Base-by-base conservation (phyloP, 768 basidiomycete genomes). In the Amanita molliuscula region DNA sequence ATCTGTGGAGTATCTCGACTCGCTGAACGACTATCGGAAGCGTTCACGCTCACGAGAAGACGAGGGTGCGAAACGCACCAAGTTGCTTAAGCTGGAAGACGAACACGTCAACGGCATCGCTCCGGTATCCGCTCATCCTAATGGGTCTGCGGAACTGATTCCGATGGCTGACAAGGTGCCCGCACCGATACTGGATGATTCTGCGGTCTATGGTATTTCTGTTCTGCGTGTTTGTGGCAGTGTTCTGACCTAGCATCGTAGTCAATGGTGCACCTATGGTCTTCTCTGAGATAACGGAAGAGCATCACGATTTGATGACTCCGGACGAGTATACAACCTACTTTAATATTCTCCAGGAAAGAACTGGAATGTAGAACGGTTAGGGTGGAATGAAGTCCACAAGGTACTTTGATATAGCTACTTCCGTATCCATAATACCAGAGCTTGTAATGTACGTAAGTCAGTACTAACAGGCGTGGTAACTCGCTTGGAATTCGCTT, bases 301-400 rank as follows among this genome's bases (percentile, higher is more conserved):
- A 92, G 56, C 85, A 94, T 61, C 85, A 92, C 58, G 93, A 92
- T 42, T 61, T 82, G 57, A 96, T 96, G 93, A 89, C 88, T 3
- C 83, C 88, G 1, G 93, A 94, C 50, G 93, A 96, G 65, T 95
- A 95, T 61, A 81, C 82, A 26, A 79, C 79, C 29, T 91, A 78
- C 66, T 90, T 82, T 60, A 79, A 86, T 56, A 70, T 88, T 53
- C 70, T 81, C 61, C 77, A 79, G 64, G 69, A 73, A 46, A 71
- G 64, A 45, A 66, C 67, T 35, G 49, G 20, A 8, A 34, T 50
- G 21, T 50, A 50, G 40, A 50, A 41, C 16, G 18, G 48, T 9
- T 23, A 26, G 11, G 8, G 33, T 11, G 35, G n/a, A n/a, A 36
- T 3, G 18, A 4, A 5, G 6, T 6, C 16, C 15, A 16, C 36